A percentile compares a stretch with the other conserved stretches of the same genome.
These are phyloP conservation scores for Leccinum variicolor DNA, from an alignment of 768 basidiomycete genomes.

Conservation along the genomic window DNA sequence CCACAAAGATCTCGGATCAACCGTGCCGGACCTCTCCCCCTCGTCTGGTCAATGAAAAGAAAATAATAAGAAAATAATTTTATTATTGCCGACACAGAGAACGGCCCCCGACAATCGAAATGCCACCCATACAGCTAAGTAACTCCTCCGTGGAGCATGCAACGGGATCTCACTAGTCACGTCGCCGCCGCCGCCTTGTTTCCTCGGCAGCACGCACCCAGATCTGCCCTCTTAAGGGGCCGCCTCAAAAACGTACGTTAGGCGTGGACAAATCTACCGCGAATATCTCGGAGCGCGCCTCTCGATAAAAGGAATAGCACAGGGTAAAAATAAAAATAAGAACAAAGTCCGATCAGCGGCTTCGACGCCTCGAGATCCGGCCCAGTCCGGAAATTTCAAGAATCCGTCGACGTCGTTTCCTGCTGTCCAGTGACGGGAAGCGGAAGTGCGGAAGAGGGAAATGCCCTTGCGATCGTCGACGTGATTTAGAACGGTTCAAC, in stretches of 20 bases:
- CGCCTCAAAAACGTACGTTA: neutral
- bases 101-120: neutral
- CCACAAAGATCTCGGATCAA: neutral
- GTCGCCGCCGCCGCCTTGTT: constrained; percentile 1
- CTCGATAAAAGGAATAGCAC: constrained; percentile 9
- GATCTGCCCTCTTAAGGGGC: neutral
- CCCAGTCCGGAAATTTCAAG: constrained; percentile 13
- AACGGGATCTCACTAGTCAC: constrained; percentile 2
- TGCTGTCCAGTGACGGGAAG: neutral
- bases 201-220: constrained; percentile 3
- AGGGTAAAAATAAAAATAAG: neutral
- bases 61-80: neutral
- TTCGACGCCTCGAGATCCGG: constrained; percentile 21
- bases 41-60: neutral
- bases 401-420: constrained; percentile 5
- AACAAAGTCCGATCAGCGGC: constrained; percentile 15
- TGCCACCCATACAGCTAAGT: neutral
- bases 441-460: neutral
- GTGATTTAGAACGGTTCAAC: neutral
- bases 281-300: constrained; percentile 15
- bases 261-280: constrained; percentile 13
- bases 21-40: neutral
- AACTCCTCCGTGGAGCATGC: neutral
- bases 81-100: neutral
- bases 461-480: constrained; percentile 9